Evolutionary conservation across 441 rosid species (phyloP), one percentile per base, ranked within the genome.

Genomic region (Pelargonium hybrid): DNA sequence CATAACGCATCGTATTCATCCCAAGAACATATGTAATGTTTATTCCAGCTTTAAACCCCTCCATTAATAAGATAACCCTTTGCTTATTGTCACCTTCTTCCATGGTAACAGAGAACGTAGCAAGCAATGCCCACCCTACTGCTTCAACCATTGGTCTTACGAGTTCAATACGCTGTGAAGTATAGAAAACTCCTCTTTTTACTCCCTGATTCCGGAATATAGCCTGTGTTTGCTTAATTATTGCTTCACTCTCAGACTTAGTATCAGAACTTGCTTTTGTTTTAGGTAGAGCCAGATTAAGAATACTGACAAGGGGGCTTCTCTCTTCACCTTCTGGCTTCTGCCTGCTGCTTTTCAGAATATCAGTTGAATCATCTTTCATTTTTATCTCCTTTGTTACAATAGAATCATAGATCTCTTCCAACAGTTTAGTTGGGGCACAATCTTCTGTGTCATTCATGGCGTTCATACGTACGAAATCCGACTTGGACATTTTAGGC

Each of bases 1-100:
- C 99, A 85, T 92, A 95, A 39, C 99, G 98, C 96, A 91, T 92
- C 68, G 99, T 95, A 82, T 92, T 97, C 98, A 95, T 95, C 83
- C 97, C 96, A 78, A 95, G 90, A 85, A 86, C 90, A 82, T 82
- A 82, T 0, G 97, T 84, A 67, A 95, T 87, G 79, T 87, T 93
- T 82, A 95, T 95, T 67, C 97, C 98, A 84, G 98, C 97, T 85
- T 85, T 92, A 77, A 95, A 95, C 69, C 99, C 99, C 83, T 95
- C 99, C 97, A 95, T 91, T 82, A 98, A 95, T 71, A 87, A 92
- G 80, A 87, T 79, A 78, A 95, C 82, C 80, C 96, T 88, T 21
- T 94, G 92, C 73, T 91, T 95, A 83, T 90, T 91, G 50, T 95
- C 99, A 81, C 90, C 98, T 86, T 92, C 99, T 85, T 93, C 99